Base-by-base conservation (phyloP, 495 filamentous ascomycete species). In the Penicillium antarcticum region DNA sequence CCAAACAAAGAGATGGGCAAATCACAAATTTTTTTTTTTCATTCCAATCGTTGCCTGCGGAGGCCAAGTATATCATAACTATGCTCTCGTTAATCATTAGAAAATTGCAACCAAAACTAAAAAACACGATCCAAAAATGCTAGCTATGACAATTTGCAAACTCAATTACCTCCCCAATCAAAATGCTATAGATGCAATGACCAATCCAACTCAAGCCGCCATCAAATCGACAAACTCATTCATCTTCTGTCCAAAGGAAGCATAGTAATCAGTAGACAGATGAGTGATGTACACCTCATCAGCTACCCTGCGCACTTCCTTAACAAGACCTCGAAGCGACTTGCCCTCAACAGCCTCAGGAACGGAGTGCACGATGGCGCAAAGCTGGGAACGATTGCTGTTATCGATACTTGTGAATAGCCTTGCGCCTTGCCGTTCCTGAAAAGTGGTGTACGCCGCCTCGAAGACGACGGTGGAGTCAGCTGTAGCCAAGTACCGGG, bases 381-480 rank as follows among this genome's bases (percentile, higher is more conserved):
- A 70, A 11, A 72, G 58, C 51, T 69, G 57, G 34, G 60, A 48
- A 16, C 72, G 67, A 48, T 66, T 56, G 53, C 58, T 69, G 44
- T 67, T 56, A 33, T 66, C 55, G 37, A 76, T 70, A 7, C 42
- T 52, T 29, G 61, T 54, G 52, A 75, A 68, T 19, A 67, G 47
- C 14, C 65, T 64, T n/a, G 61, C 61, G 12, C 63, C 53, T 12
- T 66, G 45, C 24, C 71, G 61, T 42, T 67, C 60, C 32, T 66
- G 63, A 60, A 74, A 78, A 36, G 67, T 74, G 36, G 57, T 58
- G 47, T 78, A 75, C 6, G 71, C 67, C 29, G 63, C 71, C 52
- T 78, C 74, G 51, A 77, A 75, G 1, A 79, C 70, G 23, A 78
- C 73, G 6, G 71, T 73, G 46, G 68, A 67, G 57, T 76, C 72